Base-by-base conservation (phyloP, 371 early-diverging fungal species). In the Vairimorpha ceranae region DNA sequence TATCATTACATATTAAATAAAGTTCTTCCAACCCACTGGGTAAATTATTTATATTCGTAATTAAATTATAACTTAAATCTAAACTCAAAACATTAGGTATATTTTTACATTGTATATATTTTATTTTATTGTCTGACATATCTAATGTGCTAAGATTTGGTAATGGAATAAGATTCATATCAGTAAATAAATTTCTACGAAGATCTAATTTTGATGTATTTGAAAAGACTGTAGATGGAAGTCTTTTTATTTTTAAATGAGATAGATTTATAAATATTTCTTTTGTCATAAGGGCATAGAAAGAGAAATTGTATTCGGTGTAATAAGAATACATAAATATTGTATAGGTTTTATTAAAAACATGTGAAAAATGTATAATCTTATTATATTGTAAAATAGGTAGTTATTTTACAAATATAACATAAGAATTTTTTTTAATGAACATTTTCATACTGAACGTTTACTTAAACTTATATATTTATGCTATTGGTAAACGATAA, bases 1-100 rank as follows among this genome's bases (percentile, higher is more conserved):
- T 76, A 60, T 82, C 79, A 60, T 82, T 82, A 1, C 72, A 48
- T 25, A 74, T 74, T 23, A 82, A 56, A 72, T 79, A 82, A 17
- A 82, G 33, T 48, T 82, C 82, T 35, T 61, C 43, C 38, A 79
- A 32, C 12, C 35, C 45, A 21, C 73, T 27, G 35, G 3, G 4
- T 17, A 19, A 25, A 48, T 65, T 54, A 7, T 32, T 25, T 3
- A 72, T 71, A 2, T 59, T 27, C 45, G 45, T 29, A 25, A 82
- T 36, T 29, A 79, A 52, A 70, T 82, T 82, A 33, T 72, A 82
- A 46, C 70, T 64, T 27, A 78, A 35, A 63, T 82, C 82, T 43
- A 82, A 51, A 25, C 70, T 38, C 32, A 58, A 69, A 1, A 79
- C 32, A 46, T 70, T 70, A 19, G 65, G 73, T 52, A 73, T n/a